These are phyloP conservation scores for Cerioporus squamosus DNA, from an alignment of 1,284 basidiomycete species.

Conservation along the genomic window DNA sequence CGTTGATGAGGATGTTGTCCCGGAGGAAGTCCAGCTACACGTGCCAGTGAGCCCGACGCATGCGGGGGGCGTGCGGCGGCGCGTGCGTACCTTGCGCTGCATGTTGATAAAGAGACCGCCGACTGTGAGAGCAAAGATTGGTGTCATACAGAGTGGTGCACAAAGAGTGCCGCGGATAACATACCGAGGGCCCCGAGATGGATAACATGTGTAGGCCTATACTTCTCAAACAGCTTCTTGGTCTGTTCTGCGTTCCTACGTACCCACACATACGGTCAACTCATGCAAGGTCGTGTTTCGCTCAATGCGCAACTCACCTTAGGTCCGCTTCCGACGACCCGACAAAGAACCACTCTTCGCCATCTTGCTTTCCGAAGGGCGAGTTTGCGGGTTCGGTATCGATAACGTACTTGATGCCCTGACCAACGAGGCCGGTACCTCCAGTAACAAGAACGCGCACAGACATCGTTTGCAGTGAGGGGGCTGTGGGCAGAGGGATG, in stretches of 20 bases:
- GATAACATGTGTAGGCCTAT: slow-evolving; percentile 91
- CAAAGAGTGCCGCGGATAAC: slow-evolving; percentile 28
- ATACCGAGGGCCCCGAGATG: slow-evolving; percentile 85
- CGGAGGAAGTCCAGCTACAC: slow-evolving; percentile 81
- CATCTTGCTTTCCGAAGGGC: slow-evolving; percentile 72
- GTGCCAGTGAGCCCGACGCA: neutral
- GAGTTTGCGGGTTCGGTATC: slow-evolving; percentile 78
- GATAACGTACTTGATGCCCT: slow-evolving; percentile 79
- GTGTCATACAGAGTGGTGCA: neutral
- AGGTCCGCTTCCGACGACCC: slow-evolving; percentile 79
- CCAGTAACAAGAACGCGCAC: slow-evolving; percentile 81
- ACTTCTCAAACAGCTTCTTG: slow-evolving; percentile 76
- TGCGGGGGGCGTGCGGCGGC: neutral
- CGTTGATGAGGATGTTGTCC: slow-evolving; percentile 91
- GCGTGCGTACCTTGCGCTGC: slow-evolving; percentile 74
- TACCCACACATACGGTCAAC: neutral
- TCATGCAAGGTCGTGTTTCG: neutral
- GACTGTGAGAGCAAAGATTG: slow-evolving; percentile 48
- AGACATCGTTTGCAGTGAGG: slow-evolving; percentile 15
- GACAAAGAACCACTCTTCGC: slow-evolving; percentile 87
- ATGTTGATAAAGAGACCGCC: slow-evolving; percentile 93
- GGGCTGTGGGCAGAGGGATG: neutral
- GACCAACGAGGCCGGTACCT: slow-evolving; percentile 85
- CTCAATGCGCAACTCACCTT: slow-evolving; percentile 49
- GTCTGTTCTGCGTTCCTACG: slow-evolving; percentile 68